phyloP scores from a whole-genome alignment of 1,139 yeast species.

The Diutina siamensis region DNA sequence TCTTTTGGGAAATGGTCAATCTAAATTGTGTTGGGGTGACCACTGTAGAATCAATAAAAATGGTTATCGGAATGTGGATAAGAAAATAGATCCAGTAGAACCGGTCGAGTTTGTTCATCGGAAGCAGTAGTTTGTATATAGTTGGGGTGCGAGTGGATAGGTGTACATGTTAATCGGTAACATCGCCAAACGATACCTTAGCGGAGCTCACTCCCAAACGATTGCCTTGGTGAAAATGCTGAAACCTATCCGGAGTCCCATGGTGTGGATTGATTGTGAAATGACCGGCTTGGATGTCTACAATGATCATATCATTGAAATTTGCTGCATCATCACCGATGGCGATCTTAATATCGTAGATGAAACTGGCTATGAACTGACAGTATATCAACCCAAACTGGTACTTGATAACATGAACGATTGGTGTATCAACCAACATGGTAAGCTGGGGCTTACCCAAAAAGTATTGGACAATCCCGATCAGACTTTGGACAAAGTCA shows the following conservation, averaged over 20 bases:
- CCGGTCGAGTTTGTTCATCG: slow-evolving; percentile 9
- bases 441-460: slow-evolving; percentile 64
- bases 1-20: slow-evolving; percentile 30
- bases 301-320: slow-evolving; percentile 72
- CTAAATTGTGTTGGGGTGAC: slow-evolving; percentile 47
- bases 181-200: neutral
- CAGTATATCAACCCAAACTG: slow-evolving; percentile 58
- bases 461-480: slow-evolving; percentile 46
- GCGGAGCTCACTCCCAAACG: neutral
- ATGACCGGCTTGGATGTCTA: slow-evolving; percentile 88
- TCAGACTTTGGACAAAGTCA: slow-evolving; percentile 48
- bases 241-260: slow-evolving; percentile 15
- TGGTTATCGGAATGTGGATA: slow-evolving; percentile 64
- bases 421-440: slow-evolving; percentile 82
- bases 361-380: slow-evolving; percentile 64
- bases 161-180: neutral
- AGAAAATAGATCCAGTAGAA: slow-evolving; percentile 23
- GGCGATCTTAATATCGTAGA: slow-evolving; percentile 62
- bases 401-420: slow-evolving; percentile 64
- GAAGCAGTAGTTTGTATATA: no score
- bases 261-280: slow-evolving; percentile 77
- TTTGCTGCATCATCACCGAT: slow-evolving; percentile 85
- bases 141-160: neutral
- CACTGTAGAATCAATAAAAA: slow-evolving; percentile 62
- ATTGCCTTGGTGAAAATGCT: neutral